Percentiles rank a stretch among this genome's conserved stretches.
Conservation (phyloP, 2,329 filamentous ascomycete species). For the Colletotrichum sp. region DNA sequence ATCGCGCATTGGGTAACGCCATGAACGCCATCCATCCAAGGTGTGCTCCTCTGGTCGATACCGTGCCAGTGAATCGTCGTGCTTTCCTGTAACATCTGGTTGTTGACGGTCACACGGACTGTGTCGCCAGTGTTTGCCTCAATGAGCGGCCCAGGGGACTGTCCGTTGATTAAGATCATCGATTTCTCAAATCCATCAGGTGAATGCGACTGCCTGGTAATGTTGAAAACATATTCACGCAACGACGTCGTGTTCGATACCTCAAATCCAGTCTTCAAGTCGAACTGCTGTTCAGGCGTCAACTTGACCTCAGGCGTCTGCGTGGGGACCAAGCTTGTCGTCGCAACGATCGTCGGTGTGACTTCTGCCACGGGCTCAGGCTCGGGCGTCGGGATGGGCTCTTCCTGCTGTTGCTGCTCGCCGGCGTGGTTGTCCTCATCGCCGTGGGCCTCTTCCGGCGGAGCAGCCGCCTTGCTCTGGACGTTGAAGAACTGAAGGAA, state of each 20-base stretch:
- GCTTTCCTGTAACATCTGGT: slow-evolving; percentile 35
- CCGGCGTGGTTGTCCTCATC: neutral
- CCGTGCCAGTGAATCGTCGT: slow-evolving; percentile 74
- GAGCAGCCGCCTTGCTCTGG: neutral
- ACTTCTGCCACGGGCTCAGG: neutral
- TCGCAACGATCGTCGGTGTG: neutral
- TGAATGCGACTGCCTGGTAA: slow-evolving; percentile 51
- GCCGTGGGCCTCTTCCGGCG: slow-evolving; percentile 2
- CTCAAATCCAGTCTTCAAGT: slow-evolving; percentile 2
- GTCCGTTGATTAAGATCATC: slow-evolving; percentile 66
- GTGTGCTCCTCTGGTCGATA: slow-evolving; percentile 66
- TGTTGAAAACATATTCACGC: slow-evolving; percentile 57
- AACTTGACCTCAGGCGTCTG: slow-evolving; percentile 2
- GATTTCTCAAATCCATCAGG: slow-evolving; percentile 60
- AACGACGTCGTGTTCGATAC: slow-evolving; percentile 27
- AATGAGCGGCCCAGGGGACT: slow-evolving; percentile 70
- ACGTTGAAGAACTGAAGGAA: slow-evolving; percentile 16
- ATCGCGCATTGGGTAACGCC: slow-evolving; percentile 67
- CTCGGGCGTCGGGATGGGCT: neutral
- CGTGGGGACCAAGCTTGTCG: neutral
- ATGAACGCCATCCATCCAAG: slow-evolving; percentile 68
- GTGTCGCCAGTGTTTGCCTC: slow-evolving; percentile 47
- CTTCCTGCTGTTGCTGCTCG: slow-evolving; percentile 1
- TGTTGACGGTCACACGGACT: slow-evolving; percentile 43
- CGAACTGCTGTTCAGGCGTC: slow-evolving; percentile 8